A percentile compares a stretch with the other conserved stretches of the same genome.
Conservation (phyloP, 805 yeast species). For the Candida ovalis region DNA sequence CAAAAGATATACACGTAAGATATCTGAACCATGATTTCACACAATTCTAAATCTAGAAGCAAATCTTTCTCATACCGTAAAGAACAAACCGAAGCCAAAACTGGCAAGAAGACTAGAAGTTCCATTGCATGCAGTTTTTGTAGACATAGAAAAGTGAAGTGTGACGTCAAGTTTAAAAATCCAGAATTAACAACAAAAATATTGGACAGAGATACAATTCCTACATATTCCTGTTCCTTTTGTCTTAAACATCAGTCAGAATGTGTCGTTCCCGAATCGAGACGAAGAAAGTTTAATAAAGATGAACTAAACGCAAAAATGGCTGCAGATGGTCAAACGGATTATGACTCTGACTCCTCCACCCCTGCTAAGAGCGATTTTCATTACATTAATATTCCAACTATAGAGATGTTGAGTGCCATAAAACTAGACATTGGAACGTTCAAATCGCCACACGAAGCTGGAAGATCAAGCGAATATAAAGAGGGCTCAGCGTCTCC, state of each 20-base stretch:
- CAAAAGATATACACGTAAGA: background rate
- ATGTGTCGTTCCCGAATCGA: constrained; percentile 6
- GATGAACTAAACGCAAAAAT: background rate
- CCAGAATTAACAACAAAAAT: constrained; percentile 2
- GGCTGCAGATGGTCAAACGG: background rate
- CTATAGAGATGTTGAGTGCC: background rate
- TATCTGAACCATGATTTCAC: background rate
- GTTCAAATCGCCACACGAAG: background rate
- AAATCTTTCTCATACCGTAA: background rate
- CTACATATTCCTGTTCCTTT: constrained; percentile 4
- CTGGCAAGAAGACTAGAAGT: constrained; percentile 5
- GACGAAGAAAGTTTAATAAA: background rate
- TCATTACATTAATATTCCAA: background rate
- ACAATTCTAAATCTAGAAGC: background rate
- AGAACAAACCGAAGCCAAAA: background rate
- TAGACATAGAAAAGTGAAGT: constrained; percentile 8
- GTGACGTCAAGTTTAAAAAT: constrained; percentile 6
- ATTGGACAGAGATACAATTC: constrained; percentile 1
- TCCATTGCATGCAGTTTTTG: constrained; percentile 8
- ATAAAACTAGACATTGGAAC: background rate
- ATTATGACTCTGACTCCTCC: background rate
- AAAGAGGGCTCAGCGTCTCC: background rate
- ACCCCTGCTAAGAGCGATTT: background rate
- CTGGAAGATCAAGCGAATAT: background rate
- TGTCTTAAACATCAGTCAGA: constrained; percentile 4